Base-by-base conservation (phyloP, 495 filamentous ascomycete species). In the Diplogelasinospora grovesii region DNA sequence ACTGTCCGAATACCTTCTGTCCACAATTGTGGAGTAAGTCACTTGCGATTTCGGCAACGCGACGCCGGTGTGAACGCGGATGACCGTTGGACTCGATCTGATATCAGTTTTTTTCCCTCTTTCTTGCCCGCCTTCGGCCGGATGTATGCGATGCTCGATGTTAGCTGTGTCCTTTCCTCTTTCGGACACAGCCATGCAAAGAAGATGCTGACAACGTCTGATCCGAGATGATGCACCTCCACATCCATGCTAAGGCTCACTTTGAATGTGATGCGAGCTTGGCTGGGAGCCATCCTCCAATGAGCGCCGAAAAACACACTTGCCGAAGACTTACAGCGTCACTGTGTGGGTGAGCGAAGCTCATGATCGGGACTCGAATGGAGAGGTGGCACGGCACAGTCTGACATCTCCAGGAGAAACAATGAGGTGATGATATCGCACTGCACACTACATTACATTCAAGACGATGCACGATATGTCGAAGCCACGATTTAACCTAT, bases 401-500 rank as follows among this genome's bases (percentile, higher is more conserved):
- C n/a, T n/a, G n/a, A n/a, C n/a, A n/a, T n/a, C n/a, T n/a, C n/a
- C n/a, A n/a, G n/a, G n/a, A n/a, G n/a, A n/a, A n/a, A n/a, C 32
- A 36, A 36, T 36, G 32, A 8, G 32, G 32, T 16, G 10, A 18
- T 9, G 10, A 24, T 36, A 36, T 22, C n/a, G 34, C 34, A 6
- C n/a, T 39, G 36, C 22, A 24, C 14, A 28, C 28, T 15, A 8
- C 16, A 36, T 22, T n/a, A 11, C 33, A 40, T 35, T 18, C 26
- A 5, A 10, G 32, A 30, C 8, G 13, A 15, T 4, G 15, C 13
- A 15, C 13, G 31, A 34, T 28, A 53, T 43, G 43, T 46, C 49
- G 43, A 49, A 56, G 52, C 55, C 55, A 53, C 49, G 15, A 34
- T 43, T 38, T 31, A 39, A 45, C 49, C 42, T 42, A 35, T 43